Conservation (phyloP, 192 early-diverging fungal genomes). For the Powellomyces hirtus region DNA sequence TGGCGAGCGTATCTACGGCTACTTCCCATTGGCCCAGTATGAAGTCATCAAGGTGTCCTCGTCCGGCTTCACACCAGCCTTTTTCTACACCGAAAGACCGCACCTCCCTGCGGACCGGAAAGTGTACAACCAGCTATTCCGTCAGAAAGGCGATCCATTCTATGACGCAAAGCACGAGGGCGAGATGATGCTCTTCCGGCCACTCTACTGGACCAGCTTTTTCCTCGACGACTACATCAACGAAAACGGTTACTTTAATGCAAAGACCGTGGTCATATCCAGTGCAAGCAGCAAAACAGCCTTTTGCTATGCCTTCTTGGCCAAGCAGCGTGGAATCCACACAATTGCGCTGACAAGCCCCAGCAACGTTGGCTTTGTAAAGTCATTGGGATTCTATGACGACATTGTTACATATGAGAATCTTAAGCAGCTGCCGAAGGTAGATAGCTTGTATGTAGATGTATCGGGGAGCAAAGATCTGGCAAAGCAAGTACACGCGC, state of each 20-base stretch:
- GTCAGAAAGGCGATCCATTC: slow-evolving; percentile 22
- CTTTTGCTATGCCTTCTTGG: slow-evolving; percentile 41
- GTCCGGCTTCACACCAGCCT: not conserved
- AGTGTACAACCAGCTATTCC: slow-evolving; percentile 37
- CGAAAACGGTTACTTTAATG: slow-evolving; percentile 28
- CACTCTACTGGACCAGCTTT: slow-evolving; percentile 43
- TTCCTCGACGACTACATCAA: slow-evolving; percentile 35
- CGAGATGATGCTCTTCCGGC: slow-evolving; percentile 39
- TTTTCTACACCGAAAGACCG: slow-evolving; percentile 30
- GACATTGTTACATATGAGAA: slow-evolving; percentile 34
- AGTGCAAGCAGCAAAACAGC: slow-evolving; percentile 38
- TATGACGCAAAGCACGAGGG: slow-evolving; percentile 30
- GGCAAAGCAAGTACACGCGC: not conserved
- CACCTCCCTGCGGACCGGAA: slow-evolving; percentile 39
- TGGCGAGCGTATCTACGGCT: slow-evolving; percentile 43
- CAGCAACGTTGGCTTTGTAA: slow-evolving; percentile 29
- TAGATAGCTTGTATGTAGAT: slow-evolving; percentile 31
- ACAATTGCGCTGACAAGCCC: slow-evolving; percentile 38
- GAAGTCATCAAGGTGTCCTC: not conserved
- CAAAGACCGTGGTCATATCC: slow-evolving; percentile 32
- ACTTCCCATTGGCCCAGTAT: slow-evolving; percentile 35
- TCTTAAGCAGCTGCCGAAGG: not conserved
- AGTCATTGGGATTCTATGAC: slow-evolving; percentile 36
- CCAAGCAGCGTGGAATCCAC: not conserved
- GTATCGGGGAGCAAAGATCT: slow-evolving; percentile 27